Base-by-base conservation (phyloP, 1,139 yeast species). In the Yamadazyma taylorii region DNA sequence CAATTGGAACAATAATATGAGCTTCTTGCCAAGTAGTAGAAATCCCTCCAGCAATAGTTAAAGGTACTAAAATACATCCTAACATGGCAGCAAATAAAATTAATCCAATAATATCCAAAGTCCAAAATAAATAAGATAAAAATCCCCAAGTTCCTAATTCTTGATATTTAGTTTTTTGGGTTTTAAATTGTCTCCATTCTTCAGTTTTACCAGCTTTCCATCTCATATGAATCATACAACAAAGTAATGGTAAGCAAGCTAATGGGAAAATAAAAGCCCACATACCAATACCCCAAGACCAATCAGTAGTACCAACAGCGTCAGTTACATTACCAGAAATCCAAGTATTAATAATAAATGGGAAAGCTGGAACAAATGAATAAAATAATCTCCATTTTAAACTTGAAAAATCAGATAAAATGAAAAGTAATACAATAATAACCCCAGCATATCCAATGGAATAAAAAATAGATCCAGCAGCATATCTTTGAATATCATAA, bases 311-410 rank as follows among this genome's bases (percentile, higher is more conserved):
- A 36, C 47, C 34, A 29, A 54, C 43, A 10, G 48, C 50, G 14
- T 32, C 46, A 12, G 75, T 64, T 32, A 83, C 63, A 46, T 79
- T 64, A 54, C 89, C 92, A 17, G 81, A 61, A 36, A 82, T 68
- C 92, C 92, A 85, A n/a, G 90, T 81, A 55, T 81, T 84, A 58
- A 85, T 80, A 45, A 84, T 76, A 48, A 73, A 79, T 3, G 92
- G 90, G 50, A 76, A 64, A 3, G 85, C 76, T 14, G 89, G 87
- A 22, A 79, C 66, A 48, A 81, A 75, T 19, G 80, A 73, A 45
- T 70, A 71, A 35, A 75, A 66, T 46, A 83, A 68, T 63, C 92
- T 78, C 85, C 88, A 81, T 57, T 78, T 80, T 51, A 83, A 67
- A 42, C 70, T 63, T 10, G 90, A 80, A 51, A 77, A 69, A 57